phyloP scores from a whole-genome alignment of 768 basidiomycete genomes.

The Lactifluus pinguis region DNA sequence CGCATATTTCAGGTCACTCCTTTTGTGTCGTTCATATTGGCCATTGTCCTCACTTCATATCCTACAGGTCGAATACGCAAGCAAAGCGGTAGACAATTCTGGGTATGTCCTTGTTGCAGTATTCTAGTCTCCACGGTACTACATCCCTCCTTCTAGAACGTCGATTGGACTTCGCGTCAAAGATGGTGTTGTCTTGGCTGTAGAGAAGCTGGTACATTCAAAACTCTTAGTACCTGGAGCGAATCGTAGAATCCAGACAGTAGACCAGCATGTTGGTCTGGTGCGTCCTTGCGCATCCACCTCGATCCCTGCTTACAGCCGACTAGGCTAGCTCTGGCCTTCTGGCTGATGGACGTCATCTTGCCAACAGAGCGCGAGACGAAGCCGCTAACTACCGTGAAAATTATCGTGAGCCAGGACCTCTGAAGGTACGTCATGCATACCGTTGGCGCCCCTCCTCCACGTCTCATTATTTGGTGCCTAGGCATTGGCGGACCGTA shows the following conservation, averaged over 20 bases:
- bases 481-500: constrained; percentile 60
- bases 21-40: constrained; percentile 2
- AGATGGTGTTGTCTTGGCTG: constrained; percentile 89
- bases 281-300: constrained; percentile 34
- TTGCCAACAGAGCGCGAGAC: constrained; percentile 76
- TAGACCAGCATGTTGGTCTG: constrained; percentile 91
- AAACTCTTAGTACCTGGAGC: constrained; percentile 90
- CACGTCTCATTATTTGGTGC: constrained; percentile 12
- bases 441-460: not conserved
- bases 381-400: constrained; percentile 73
- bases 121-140: not conserved
- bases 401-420: constrained; percentile 59
- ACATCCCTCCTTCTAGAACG: constrained; percentile 44
- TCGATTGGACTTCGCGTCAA: constrained; percentile 94
- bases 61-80: constrained; percentile 88
- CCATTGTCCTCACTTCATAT: not conserved
- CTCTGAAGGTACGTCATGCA: constrained; percentile 57
- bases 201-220: constrained; percentile 96
- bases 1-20: constrained; percentile 85
- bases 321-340: constrained; percentile 87
- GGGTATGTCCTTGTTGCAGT: constrained; percentile 44
- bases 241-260: constrained; percentile 87
- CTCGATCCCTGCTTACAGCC: not conserved
- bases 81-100: constrained; percentile 97
- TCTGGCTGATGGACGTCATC: constrained; percentile 84